Base-by-base conservation (phyloP, 345 rosid genomes). In the Lumnitzera littorea region DNA sequence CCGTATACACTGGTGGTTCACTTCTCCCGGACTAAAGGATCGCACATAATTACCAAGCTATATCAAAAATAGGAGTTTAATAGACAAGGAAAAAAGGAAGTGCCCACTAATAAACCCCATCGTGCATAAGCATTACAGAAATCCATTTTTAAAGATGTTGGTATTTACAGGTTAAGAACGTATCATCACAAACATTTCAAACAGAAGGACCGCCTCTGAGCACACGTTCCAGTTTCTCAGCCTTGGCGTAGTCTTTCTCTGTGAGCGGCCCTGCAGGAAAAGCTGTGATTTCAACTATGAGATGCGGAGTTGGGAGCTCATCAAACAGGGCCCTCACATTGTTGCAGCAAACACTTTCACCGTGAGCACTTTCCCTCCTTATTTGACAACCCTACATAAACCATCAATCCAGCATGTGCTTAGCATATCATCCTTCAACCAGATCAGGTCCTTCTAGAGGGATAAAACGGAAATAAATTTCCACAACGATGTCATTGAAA, bases 271-370 rank as follows among this genome's bases (percentile, higher is more conserved):
- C 96, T 0, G 88, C 87, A 11, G 98, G 94, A 68, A 92, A 89
- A 47, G 98, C 67, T 11, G 94, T 89, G 72, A 89, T 87, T 72
- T 92, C 96, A 54, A 92, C 81, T 11, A 80, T 63, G 60, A 92
- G 54, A 62, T 92, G 98, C 46, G 96, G 98, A 4, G 98, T 87
- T 0, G 96, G 98, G 55, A 92, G 88, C 74, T 92, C 98, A 62
- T 92, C 98, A 62, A 92, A 92, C 48, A 92, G 55, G 70, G 98
- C 96, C 72, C 98, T 84, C 48, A 92, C 96, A 13, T 92, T 92
- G 78, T 92, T 85, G 87, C 96, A 92, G 80, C 98, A 92, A 3
- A 92, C 96, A 36, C 94, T 89, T 72, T 89, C 91, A 6, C 98
- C 96, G 17, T 92, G 98, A 23, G 98, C 98, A 67, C 83, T 89